Evolutionary conservation across 164 flowering plant species (phyloP).

Genomic region (Brasenia schreberi): DNA sequence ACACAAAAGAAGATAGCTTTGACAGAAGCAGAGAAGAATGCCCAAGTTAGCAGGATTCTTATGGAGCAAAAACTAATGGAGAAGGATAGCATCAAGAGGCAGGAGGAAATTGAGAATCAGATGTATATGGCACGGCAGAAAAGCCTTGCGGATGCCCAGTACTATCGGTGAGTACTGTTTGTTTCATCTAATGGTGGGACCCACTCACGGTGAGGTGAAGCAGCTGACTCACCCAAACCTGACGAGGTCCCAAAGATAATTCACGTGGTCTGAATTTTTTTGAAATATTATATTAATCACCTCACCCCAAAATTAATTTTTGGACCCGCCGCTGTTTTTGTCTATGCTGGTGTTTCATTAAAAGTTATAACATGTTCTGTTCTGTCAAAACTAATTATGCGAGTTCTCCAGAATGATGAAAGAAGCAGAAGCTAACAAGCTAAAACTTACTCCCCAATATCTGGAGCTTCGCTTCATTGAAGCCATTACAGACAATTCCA

Average conservation of each 20-base stretch:
- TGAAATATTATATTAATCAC: not conserved
- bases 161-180: constrained; percentile 34
- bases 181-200: too few relatives aligned
- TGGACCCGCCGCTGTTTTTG: not conserved
- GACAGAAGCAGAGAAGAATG: constrained; percentile 81
- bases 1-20: constrained; percentile 85
- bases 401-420: constrained; percentile 34
- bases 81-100: constrained; percentile 63
- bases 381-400: not conserved
- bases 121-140: constrained; percentile 81
- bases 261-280: too few relatives aligned
- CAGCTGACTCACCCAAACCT: too few relatives aligned
- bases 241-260: too few relatives aligned
- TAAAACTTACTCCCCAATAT: constrained; percentile 76
- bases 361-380: not conserved
- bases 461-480: constrained; percentile 84
- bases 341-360: not conserved
- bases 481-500: constrained; percentile 73
- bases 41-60: constrained; percentile 30
- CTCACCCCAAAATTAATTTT: not conserved
- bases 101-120: constrained; percentile 68
- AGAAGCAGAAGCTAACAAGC: constrained; percentile 88
- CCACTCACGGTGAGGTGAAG: too few relatives aligned
- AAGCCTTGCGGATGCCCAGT: constrained; percentile 80
- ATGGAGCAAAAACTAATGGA: constrained; percentile 90